Conservation (phyloP, 1,284 basidiomycete species). For the Trichosporon faecale region DNA sequence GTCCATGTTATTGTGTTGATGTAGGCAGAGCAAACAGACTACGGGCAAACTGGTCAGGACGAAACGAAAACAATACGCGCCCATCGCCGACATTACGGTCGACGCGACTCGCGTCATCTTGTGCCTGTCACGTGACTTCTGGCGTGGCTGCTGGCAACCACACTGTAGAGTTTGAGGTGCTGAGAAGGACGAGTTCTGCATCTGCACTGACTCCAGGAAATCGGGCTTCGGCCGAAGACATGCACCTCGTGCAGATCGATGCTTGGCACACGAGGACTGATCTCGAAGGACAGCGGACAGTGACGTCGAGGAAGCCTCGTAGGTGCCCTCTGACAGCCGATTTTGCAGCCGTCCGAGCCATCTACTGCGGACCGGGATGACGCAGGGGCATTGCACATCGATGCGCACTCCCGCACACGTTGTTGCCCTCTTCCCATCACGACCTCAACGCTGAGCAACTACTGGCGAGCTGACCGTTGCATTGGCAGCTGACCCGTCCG, state of each 20-base stretch:
- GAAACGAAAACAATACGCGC: not conserved
- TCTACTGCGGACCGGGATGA: not conserved
- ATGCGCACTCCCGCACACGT: not conserved
- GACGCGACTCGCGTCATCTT: conserved; percentile 3
- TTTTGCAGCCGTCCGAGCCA: not conserved
- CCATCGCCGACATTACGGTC: not conserved
- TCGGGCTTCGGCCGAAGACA: not conserved
- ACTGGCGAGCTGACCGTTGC: not conserved
- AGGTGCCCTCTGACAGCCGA: not conserved
- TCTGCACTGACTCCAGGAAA: not conserved
- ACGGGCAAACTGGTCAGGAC: not conserved
- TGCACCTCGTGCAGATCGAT: not conserved
- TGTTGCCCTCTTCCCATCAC: too few species aligned
- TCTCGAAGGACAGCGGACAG: too few species aligned
- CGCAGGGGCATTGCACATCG: not conserved
- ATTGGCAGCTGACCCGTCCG: not conserved
- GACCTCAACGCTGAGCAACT: too few species aligned
- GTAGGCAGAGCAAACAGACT: not conserved
- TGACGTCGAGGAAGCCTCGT: not conserved
- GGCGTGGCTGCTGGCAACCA: not conserved
- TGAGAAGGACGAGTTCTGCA: not conserved
- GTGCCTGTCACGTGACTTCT: not conserved
- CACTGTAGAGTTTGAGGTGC: not conserved
- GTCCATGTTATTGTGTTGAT: not conserved
- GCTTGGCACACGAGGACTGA: too few species aligned